Evolutionary conservation across 2,329 filamentous ascomycete species (phyloP), one percentile per base, ranked within the genome.

Genomic region (Boeremia exigua): DNA sequence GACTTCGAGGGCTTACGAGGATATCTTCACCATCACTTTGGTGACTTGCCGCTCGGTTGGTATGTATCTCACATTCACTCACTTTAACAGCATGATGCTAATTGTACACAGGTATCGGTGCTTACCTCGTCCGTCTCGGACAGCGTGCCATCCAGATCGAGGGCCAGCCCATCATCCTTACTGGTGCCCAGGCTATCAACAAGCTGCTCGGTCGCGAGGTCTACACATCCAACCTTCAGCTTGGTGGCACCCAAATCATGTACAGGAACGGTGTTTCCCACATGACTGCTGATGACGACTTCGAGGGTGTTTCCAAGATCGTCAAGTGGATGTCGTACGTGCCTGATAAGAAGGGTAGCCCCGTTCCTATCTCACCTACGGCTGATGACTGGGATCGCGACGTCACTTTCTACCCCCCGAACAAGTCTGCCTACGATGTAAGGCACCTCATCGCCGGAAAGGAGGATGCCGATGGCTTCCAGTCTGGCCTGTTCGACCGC

Each of bases 171-270:
- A 99, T 99, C 77, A 99, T 99, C 72, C 86, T 99, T 61, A 99
- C 95, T 70, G 95, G 95, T 85, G 95, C 95, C 44, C 91, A 92
- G 63, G 95, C 95, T 56, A 89, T 99, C 77, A 99, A 99, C 87
- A 99, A 98, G 82, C 84, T 99, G 70, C 87, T 99, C 58, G 95
- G 95, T 71, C 92, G 96, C 67, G 95, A 99, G 79, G 94, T 99
- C 28, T 99, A 99, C 82, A 97, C 95, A 23, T 98, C 95, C 58
- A 99, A 99, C 85, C 81, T 99, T 73, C 95, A 99, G 83, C 91
- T 99, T 63, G 95, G 95, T 87, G 95, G 95, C 69, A 99, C 95
- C n/a, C 95, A 99, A 80, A 99, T 99, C 85, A 99, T 99, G 95
- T 98, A 99, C 87, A 93, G 91, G 81, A 99, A 99, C 77, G 95